These are phyloP conservation scores for Aureobasidium mangrovei DNA, from an alignment of 2,329 filamentous ascomycete species.

Conservation along the genomic window DNA sequence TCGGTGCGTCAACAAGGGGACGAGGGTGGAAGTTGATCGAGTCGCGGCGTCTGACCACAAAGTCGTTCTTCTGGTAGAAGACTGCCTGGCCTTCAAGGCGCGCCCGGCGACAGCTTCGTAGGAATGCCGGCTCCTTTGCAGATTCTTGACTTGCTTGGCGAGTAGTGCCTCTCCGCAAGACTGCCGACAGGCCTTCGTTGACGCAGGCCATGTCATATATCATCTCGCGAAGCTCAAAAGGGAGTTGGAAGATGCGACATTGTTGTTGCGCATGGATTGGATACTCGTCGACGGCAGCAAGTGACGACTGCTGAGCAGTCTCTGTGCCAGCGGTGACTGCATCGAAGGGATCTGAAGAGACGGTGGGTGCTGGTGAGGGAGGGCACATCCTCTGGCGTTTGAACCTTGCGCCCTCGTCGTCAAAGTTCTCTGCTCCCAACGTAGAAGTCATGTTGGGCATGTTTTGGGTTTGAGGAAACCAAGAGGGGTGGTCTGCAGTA, in stretches of 20 bases:
- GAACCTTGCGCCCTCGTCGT: constrained; percentile 3
- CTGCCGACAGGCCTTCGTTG: constrained; percentile 6
- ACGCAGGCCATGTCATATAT: constrained; percentile 10
- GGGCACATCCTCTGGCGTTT: constrained; percentile 9
- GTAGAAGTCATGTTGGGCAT: background rate
- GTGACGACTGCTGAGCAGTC: constrained; percentile 21
- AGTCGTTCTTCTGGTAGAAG: constrained; percentile 12
- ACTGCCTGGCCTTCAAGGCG: constrained; percentile 1
- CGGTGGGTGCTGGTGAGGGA: constrained; percentile 4
- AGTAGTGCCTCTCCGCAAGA: constrained; percentile 5
- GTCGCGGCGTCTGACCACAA: constrained; percentile 8
- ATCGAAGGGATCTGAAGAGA: background rate
- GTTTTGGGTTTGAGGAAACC: background rate
- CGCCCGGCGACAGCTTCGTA: constrained; percentile 7
- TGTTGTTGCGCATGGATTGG: constrained; percentile 8
- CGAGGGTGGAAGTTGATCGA: constrained; percentile 12
- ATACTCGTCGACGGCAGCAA: constrained; percentile 11
- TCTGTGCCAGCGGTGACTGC: background rate
- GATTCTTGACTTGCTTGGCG: constrained; percentile 9
- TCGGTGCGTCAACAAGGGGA: background rate
- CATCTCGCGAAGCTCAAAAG: constrained; percentile 12
- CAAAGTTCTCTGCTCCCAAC: background rate
- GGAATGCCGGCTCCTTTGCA: constrained; percentile 10
- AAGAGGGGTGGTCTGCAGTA: background rate
- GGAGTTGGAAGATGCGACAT: constrained; percentile 13